A percentile compares a stretch with the other conserved stretches of the same genome.
Conservation (phyloP, 1,284 basidiomycete species). For the Cutaneotrichosporon spelunceum region DNA sequence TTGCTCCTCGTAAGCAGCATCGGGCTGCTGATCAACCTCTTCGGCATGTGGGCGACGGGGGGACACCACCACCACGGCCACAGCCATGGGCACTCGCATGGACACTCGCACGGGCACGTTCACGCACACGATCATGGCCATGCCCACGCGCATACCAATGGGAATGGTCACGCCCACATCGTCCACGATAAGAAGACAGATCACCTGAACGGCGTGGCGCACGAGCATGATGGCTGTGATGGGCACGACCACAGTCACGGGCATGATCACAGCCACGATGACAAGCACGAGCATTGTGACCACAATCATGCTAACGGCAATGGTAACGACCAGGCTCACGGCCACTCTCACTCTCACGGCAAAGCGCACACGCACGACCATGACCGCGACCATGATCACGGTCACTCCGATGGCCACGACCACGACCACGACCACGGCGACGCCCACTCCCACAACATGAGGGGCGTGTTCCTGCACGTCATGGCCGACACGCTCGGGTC, state of each 20-base stretch:
- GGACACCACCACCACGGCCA: constrained; percentile 78
- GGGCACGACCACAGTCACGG: constrained; percentile 20
- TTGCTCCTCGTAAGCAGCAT: constrained; percentile 83
- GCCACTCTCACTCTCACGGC: background rate
- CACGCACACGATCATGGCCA: constrained; percentile 23
- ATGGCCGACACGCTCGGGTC: constrained; percentile 38
- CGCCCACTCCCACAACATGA: constrained; percentile 96
- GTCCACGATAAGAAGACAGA: constrained; percentile 44
- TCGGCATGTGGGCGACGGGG: constrained; percentile 99
- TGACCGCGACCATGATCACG: constrained; percentile 22
- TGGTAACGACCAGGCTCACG: constrained; percentile 17
- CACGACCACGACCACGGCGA: constrained; percentile 45
- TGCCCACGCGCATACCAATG: constrained; percentile 1
- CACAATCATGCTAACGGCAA: constrained; percentile 23
- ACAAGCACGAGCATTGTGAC: constrained; percentile 22
- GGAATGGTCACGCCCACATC: constrained; percentile 11
- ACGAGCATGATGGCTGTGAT: constrained; percentile 7
- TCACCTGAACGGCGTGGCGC: constrained; percentile 40
- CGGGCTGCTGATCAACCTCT: constrained; percentile 89
- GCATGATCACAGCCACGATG: constrained; percentile 61
- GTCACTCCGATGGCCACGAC: constrained; percentile 15
- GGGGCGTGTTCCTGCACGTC: constrained; percentile 82
- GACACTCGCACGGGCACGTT: constrained; percentile 24
- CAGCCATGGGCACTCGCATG: constrained; percentile 39
- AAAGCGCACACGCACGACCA: constrained; percentile 17